phyloP scores from a whole-genome alignment of 169 alveolate genomes.

The Plasmodium inui region DNA sequence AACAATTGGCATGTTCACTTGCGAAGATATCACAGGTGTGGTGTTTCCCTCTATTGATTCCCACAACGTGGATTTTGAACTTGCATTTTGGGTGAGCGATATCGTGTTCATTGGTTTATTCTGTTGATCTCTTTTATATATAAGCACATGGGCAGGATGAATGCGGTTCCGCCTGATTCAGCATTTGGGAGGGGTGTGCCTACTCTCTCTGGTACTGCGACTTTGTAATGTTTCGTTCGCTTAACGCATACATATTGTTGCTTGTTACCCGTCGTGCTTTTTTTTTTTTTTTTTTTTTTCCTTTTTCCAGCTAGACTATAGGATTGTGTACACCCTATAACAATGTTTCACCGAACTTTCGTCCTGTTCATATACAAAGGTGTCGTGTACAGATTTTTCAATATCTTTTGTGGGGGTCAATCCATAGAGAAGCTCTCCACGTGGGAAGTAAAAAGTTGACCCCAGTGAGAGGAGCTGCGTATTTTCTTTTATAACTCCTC shows the following conservation, averaged over 20 bases:
- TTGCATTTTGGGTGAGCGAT: background rate
- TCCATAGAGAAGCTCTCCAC: too few relatives aligned
- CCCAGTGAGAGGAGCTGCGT: too few relatives aligned
- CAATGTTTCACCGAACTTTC: background rate
- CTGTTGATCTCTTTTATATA: background rate
- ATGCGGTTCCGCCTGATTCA: background rate
- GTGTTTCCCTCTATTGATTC: background rate
- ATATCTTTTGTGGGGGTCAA: too few relatives aligned
- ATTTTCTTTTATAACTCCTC: constrained; percentile 37
- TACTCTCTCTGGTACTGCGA: background rate
- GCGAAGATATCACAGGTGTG: background rate
- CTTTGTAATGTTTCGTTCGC: background rate
- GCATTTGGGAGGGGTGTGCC: background rate
- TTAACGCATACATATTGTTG: background rate
- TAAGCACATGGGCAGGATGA: background rate
- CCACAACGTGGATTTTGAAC: background rate
- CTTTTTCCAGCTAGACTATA: background rate
- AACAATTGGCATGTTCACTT: background rate
- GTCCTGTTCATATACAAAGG: background rate
- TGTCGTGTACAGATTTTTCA: background rate
- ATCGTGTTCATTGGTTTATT: background rate
- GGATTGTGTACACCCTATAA: background rate
- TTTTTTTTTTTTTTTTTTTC: too few relatives aligned
- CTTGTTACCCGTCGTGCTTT: background rate
- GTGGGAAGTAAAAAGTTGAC: too few relatives aligned